A percentile compares a stretch with the other conserved stretches of the same genome.
phyloP scores from a whole-genome alignment of 1,139 yeast genomes.

The Saccharomyces hybrid region DNA sequence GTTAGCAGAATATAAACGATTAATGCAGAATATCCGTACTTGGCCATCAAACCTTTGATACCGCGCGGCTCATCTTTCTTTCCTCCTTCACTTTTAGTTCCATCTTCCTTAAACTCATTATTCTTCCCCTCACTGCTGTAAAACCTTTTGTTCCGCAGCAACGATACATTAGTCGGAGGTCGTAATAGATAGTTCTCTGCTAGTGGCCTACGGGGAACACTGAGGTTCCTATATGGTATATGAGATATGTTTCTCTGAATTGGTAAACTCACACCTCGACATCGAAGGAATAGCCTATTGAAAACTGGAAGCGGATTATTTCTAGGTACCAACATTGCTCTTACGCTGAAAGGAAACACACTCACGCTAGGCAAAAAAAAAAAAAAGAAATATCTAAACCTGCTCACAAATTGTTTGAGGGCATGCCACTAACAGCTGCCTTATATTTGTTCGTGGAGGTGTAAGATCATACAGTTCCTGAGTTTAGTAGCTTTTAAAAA shows the following conservation, averaged over 20 bases:
- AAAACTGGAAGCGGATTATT: neutral
- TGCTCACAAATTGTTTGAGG: neutral
- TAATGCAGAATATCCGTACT: constrained; percentile 86
- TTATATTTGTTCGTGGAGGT: neutral
- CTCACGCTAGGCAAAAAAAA: neutral
- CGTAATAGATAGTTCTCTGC: neutral
- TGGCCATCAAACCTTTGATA: constrained; percentile 58
- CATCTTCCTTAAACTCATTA: neutral
- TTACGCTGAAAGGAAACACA: neutral
- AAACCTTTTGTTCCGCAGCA: neutral
- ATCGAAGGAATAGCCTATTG: neutral
- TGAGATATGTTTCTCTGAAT: neutral
- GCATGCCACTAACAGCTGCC: neutral
- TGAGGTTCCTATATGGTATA: neutral
- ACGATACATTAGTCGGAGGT: neutral
- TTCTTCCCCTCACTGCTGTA: neutral
- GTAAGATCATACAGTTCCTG: neutral
- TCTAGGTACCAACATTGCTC: neutral
- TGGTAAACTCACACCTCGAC: neutral
- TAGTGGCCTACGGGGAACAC: neutral
- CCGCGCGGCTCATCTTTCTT: constrained; percentile 14
- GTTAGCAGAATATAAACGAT: constrained; percentile 73
- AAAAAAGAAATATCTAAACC: neutral
- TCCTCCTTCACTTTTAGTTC: neutral
- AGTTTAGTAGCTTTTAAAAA: neutral